Percentiles rank a stretch among this genome's conserved stretches.
These are phyloP conservation scores for Eucalyptus dawsonii DNA, from an alignment of 345 rosid species.

Conservation along the genomic window DNA sequence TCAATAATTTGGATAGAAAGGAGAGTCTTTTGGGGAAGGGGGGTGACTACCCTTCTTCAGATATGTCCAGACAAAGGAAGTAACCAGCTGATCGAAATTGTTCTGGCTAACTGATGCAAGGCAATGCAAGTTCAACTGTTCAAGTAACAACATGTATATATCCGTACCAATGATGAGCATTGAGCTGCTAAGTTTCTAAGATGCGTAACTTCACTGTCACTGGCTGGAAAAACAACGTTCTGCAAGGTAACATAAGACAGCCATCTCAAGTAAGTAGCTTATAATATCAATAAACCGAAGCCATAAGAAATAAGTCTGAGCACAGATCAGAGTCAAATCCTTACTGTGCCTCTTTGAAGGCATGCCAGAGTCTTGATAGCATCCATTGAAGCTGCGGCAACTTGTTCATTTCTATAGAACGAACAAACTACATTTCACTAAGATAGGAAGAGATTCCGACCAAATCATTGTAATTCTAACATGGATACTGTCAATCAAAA, in stretches of 20 bases:
- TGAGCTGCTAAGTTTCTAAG: constrained; percentile 54
- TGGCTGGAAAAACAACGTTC: constrained; percentile 57
- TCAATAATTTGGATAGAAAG: neutral
- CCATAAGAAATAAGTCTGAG: neutral
- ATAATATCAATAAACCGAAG: neutral
- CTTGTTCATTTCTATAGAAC: constrained; percentile 55
- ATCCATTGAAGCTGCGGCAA: constrained; percentile 61
- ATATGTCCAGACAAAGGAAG: neutral
- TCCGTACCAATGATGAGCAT: constrained; percentile 61
- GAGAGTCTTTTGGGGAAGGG: neutral
- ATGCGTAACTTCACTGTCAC: constrained; percentile 36
- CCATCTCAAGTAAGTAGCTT: neutral
- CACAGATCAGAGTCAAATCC: constrained; percentile 1
- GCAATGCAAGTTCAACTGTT: neutral
- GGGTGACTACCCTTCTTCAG: neutral
- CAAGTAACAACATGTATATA: neutral
- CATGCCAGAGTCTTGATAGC: constrained; percentile 54
- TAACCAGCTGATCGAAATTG: neutral
- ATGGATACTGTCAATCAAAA: neutral
- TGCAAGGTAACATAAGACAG: constrained; percentile 5
- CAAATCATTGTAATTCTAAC: neutral
- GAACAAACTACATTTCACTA: neutral
- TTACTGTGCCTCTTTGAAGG: constrained; percentile 61
- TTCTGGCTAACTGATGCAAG: neutral
- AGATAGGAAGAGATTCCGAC: neutral